Base-by-base conservation (phyloP, 331 rosid genomes). In the Telfairia occidentalis region DNA sequence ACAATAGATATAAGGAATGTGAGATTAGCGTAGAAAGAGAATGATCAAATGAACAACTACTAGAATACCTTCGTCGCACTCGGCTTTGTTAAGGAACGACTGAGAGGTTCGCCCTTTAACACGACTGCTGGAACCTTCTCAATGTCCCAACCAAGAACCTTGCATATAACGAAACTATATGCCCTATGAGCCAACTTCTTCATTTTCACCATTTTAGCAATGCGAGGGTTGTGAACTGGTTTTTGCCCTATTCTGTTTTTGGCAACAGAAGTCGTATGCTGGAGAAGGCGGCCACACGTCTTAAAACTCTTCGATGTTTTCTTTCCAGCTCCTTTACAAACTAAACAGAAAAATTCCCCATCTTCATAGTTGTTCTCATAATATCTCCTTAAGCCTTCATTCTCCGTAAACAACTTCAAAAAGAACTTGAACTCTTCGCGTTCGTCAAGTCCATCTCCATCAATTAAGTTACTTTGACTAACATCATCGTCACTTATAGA, bases 121-220 rank as follows among this genome's bases (percentile, higher is more conserved):
- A 86, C 87, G 55, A 89, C 65, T 0, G 74, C 73, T 0, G 96
- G 92, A 86, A 90, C 82, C 60, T 79, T 32, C 32, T 81, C 71
- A 2, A 83, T 50, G 83, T 92, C 96, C 91, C 92, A 92, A 35
- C 95, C 91, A 34, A 92, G 66, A 84, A 90, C 87, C 82, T 59
- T 81, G 49, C 92, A 90, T 61, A 92, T 64, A 2, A 82, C 89
- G 24, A 67, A 74, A 4, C 86, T 95, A 48, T 87, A 87, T 63
- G 86, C 91, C 63, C 84, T 65, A 19, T 92, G 97, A 40, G 83
- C 48, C 18, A 64, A 12, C 12, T 2, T 29, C 5, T 16, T 16
- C 11, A 13, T 15, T 30, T 59, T 59, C 42, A 59, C 13, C 40
- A 59, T 2, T 30, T 59, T 30, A 59, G 67, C 23, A 5, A 5